Evolutionary conservation across 208 protist species (phyloP), one percentile per base, ranked within the genome.

Genomic region (Acanthamoeba sp.): DNA sequence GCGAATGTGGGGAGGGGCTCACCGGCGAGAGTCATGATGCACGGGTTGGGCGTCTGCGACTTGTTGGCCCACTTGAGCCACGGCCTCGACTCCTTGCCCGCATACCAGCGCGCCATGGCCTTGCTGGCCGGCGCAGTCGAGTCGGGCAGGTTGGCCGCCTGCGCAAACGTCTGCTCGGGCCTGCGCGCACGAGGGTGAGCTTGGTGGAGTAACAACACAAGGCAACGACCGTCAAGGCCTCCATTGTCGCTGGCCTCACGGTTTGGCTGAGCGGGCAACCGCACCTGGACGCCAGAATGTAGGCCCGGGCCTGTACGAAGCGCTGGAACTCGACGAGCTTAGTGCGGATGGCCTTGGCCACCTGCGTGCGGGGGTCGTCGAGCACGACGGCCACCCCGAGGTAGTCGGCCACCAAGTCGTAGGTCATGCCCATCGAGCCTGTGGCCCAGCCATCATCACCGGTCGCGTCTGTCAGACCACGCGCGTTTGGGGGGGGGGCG

Each of bases 91-190:
- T 95, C 82, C 84, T 78, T 89, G 52, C 73, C 76, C 52, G 40
- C 64, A 38, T 59, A 76, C 36, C 55, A 95, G 32, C 94, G 69
- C n/a, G 88, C 76, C 66, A 71, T 76, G 42, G 95, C 95, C 27
- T 69, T 95, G 22, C 36, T 71, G 50, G 62, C 32, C 0, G 84
- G 55, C n/a, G 88, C 52, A 4, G 94, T 94, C 12, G 27, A 91
- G 66, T 95, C 66, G 27, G 96, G 95, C 93, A 96, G 66, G 29
- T 96, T 96, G n/a, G 45, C 50, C n/a, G 96, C 96, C 95, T 96
- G 91, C 42, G 96, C 94, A 64, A 95, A 96, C 1, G 91, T 88
- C 50, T 96, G 84, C 16, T 95, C 55, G 20, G 96, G 95, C 32
- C 64, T n/a, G n/a, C n/a, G n/a, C n/a, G n/a, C n/a, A n/a, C n/a